Percentiles rank a stretch among this genome's conserved stretches.
Evolutionary conservation across 2,329 filamentous ascomycete species (phyloP).

Genomic region (Karstenula rhodostoma): DNA sequence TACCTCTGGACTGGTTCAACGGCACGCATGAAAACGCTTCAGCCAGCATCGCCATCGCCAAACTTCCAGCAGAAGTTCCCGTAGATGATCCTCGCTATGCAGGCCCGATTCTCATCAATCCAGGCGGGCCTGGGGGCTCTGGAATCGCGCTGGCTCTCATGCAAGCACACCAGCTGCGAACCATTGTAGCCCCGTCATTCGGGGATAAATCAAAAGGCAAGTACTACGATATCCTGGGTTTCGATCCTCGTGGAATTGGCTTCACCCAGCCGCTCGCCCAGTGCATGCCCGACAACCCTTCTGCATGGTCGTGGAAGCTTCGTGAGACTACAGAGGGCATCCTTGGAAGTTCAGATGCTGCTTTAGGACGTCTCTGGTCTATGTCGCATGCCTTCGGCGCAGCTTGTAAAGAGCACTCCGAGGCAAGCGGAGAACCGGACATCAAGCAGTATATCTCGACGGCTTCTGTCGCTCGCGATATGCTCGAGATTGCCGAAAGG

Average conservation of each 20-base stretch:
- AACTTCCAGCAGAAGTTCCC: constrained; percentile 45
- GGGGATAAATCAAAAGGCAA: constrained; percentile 31
- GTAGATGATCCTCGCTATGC: constrained; percentile 49
- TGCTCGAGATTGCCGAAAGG: constrained; percentile 58
- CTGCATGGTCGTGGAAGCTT: constrained; percentile 48
- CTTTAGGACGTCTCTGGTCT: constrained; percentile 52
- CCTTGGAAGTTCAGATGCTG: constrained; percentile 52
- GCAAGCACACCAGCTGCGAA: constrained; percentile 34
- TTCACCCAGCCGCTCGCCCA: constrained; percentile 42
- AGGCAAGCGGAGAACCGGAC: constrained; percentile 39
- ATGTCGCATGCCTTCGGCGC: constrained; percentile 49
- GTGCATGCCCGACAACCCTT: constrained; percentile 44
- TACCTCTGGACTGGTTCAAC: constrained; percentile 50
- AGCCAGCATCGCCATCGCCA: constrained; percentile 43
- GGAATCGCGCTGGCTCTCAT: constrained; percentile 44
- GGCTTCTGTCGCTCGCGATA: constrained; percentile 58
- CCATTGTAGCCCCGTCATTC: constrained; percentile 36
- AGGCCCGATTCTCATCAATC: constrained; percentile 54
- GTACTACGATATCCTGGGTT: constrained; percentile 55
- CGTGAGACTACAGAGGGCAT: constrained; percentile 49
- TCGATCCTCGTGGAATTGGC: constrained; percentile 55
- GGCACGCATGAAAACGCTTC: constrained; percentile 38
- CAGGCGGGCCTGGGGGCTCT: constrained; percentile 55
- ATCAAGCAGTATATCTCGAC: constrained; percentile 57
- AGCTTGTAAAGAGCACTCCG: constrained; percentile 36